Base-by-base conservation (phyloP, 2,329 filamentous ascomycete genomes). In the Thielaviopsis punctulata region DNA sequence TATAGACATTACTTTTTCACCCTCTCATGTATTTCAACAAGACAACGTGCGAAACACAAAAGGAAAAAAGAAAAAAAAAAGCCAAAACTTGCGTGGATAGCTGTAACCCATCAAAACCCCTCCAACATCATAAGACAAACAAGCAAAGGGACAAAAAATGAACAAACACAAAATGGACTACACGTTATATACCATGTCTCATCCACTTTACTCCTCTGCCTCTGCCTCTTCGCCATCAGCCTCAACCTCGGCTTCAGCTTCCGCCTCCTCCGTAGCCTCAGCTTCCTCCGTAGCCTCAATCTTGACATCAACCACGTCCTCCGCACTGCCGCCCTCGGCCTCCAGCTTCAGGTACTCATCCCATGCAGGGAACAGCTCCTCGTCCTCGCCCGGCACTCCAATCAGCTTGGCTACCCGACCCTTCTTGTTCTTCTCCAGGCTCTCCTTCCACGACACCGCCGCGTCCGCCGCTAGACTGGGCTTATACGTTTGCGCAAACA, bases 401-500 rank as follows among this genome's bases (percentile, higher is more conserved):
- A 98, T 76, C 49, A 88, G 73, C 68, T 90, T 84, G 10, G 84
- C 79, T 3, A 96, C 84, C 58, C 92, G 86, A 10, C 75, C 77
- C 72, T 93, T 95, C 65, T 90, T 90, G 51, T 73, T 75, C 68
- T 86, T 86, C 65, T 95, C 89, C 48, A 98, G 67, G 27, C 71
- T 77, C 56, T 80, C 75, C 68, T 95, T 95, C 92, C 90, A 98
- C 56, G 77, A 68, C 55, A 73, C 72, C 4, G 86, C 87, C 1
- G 88, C 73, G 1, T 72, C 75, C 1, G 74, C 69, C 13, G 86
- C 78, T 24, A 81, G 66, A 57, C 83, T 89, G 0, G 92, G 92
- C 70, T 89, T 92, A 68, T 96, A 98, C 2, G 90, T 98, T 68
- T 96, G 90, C 4, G 87, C 80, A 64, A 96, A 94, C 24, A 98